These are phyloP conservation scores for Xylaria grammica DNA, from an alignment of 495 filamentous ascomycete genomes.

Conservation along the genomic window DNA sequence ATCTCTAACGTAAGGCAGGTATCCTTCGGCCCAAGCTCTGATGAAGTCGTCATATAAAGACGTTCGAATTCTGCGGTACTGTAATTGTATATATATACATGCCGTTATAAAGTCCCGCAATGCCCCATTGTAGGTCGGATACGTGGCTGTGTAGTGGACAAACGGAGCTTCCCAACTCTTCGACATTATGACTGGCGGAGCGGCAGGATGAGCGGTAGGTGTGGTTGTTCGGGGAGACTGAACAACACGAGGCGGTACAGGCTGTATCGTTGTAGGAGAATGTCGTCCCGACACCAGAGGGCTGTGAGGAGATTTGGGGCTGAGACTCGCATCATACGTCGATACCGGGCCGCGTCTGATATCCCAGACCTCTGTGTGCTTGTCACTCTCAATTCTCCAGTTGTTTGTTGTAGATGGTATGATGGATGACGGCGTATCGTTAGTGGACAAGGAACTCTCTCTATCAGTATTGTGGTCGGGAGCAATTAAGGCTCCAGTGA, in stretches of 20 bases:
- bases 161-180: constrained; percentile 28
- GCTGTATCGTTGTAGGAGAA: background rate
- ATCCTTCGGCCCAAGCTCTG: constrained; percentile 51
- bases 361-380: constrained; percentile 2
- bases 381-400: background rate
- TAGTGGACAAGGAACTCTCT: constrained; percentile 22
- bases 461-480: background rate
- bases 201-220: constrained; percentile 21
- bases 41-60: constrained; percentile 73
- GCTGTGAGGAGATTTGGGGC: background rate
- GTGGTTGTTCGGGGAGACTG: constrained; percentile 41
- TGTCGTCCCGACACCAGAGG: background rate
- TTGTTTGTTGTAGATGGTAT: constrained; percentile 32
- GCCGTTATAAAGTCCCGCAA: constrained; percentile 58
- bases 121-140: constrained; percentile 61
- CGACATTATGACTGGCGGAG: background rate
- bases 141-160: constrained; percentile 57
- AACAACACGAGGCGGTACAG: constrained; percentile 7
- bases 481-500: background rate
- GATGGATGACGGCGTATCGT: constrained; percentile 28
- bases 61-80: constrained; percentile 31
- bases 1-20: constrained; percentile 43
- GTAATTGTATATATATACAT: constrained; percentile 58
- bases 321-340: background rate
- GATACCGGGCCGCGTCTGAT: background rate